Conservation (phyloP, 257 asterid genomes). For the Dorcoceras hygrometricum region DNA sequence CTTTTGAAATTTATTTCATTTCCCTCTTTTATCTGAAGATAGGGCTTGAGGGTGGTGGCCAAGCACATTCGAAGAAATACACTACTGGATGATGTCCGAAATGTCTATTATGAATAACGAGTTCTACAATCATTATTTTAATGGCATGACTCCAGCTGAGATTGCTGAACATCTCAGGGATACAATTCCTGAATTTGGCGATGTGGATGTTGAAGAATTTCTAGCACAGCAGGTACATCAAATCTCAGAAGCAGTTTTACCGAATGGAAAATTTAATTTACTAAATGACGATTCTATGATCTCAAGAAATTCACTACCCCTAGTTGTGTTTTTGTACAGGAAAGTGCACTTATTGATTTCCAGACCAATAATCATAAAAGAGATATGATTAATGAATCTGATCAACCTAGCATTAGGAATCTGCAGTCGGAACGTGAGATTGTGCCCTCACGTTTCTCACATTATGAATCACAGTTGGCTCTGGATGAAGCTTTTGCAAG, state of each 20-base stretch:
- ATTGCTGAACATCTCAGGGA: conserved; percentile 66
- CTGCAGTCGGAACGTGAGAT: conserved; percentile 35
- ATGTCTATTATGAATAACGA: conserved; percentile 38
- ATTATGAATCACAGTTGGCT: conserved; percentile 59
- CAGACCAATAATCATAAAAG: conserved; percentile 48
- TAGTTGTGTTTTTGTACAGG: conserved; percentile 42
- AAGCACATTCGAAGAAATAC: neutral
- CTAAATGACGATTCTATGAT: neutral
- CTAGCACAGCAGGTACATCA: conserved; percentile 52
- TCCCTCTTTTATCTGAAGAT: neutral
- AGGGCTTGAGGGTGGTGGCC: conserved; percentile 11
- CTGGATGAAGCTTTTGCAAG: conserved; percentile 87
- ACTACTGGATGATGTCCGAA: conserved; percentile 37
- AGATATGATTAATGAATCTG: conserved; percentile 29
- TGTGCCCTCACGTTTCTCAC: conserved; percentile 37
- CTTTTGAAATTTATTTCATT: neutral
- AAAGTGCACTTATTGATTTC: conserved; percentile 60
- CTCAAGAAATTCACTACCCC: neutral
- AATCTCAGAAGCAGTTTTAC: neutral
- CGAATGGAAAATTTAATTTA: no score
- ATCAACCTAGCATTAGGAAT: conserved; percentile 45
- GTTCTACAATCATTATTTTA: conserved; percentile 38
- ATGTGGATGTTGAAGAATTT: conserved; percentile 72
- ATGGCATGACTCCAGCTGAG: conserved; percentile 59
- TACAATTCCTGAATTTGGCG: conserved; percentile 73